phyloP scores from a whole-genome alignment of 352 stramenopile genomes.

The Thalassiosira gravida region DNA sequence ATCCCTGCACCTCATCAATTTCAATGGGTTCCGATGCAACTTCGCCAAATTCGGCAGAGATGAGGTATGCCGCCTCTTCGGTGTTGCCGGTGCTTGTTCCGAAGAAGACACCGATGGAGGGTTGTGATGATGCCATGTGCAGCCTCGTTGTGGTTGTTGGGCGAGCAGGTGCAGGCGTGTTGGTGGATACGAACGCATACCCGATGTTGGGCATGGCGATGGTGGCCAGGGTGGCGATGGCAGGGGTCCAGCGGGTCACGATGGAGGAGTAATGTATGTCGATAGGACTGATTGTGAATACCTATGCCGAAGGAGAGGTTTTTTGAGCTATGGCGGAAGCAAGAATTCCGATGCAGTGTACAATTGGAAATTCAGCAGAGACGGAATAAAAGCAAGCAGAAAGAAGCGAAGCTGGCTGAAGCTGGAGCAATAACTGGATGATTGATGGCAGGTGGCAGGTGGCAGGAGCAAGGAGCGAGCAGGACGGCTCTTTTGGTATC shows the following conservation, averaged over 20 bases:
- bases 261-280: no score
- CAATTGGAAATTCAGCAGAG: no score
- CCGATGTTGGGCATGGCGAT: conserved; percentile 14
- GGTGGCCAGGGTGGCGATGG: conserved; percentile 21
- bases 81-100: conserved; percentile 82
- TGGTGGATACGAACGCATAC: conserved; percentile 11
- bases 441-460: not conserved
- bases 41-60: conserved; percentile 72
- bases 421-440: not conserved
- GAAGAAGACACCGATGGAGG: conserved; percentile 78
- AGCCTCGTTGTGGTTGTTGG: not conserved
- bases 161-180: not conserved
- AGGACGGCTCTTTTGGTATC: no score
- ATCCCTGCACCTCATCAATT: conserved; percentile 75
- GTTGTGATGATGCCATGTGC: conserved; percentile 11
- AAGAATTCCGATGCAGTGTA: no score
- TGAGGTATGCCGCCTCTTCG: conserved; percentile 66
- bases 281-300: no score
- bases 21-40: conserved; percentile 76
- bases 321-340: no score
- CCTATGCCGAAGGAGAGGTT: no score
- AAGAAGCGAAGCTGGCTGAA: not conserved
- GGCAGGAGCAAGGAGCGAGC: not conserved
- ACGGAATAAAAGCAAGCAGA: not conserved
- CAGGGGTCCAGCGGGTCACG: conserved; percentile 3